Conservation (phyloP, 2,329 filamentous ascomycete species). For the Diaporthe humulicola region DNA sequence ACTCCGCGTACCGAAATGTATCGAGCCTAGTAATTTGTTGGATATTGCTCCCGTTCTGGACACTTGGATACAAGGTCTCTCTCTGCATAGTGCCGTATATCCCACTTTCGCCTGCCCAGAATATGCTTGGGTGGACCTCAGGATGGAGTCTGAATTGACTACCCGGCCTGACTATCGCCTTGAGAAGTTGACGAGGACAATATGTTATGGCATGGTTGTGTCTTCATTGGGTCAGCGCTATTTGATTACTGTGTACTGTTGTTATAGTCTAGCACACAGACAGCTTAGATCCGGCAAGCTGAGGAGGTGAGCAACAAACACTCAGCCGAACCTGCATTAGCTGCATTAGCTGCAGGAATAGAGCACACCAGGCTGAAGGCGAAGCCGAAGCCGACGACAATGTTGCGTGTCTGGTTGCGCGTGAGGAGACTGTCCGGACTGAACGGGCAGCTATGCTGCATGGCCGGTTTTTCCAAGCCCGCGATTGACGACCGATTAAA, state of each 20-base stretch:
- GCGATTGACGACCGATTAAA: constrained; percentile 26
- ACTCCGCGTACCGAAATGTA: constrained; percentile 30
- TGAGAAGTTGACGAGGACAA: background rate
- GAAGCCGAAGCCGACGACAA: constrained; percentile 27
- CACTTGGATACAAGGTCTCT: constrained; percentile 1
- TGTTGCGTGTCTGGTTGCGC: background rate
- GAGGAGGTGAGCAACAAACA: background rate
- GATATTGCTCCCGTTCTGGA: background rate
- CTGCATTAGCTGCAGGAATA: background rate
- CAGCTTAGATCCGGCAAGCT: background rate
- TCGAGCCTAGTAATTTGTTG: background rate
- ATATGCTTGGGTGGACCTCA: background rate
- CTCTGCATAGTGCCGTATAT: background rate
- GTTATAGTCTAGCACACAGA: background rate
- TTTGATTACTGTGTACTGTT: background rate
- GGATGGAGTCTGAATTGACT: constrained; percentile 7
- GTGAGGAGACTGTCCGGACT: background rate
- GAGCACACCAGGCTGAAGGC: constrained; percentile 20
- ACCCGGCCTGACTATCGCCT: background rate
- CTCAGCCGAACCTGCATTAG: constrained; percentile 24
- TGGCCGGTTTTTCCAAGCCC: constrained; percentile 2
- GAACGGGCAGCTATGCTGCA: background rate
- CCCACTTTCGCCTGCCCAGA: background rate
- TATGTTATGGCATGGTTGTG: background rate
- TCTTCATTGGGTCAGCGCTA: background rate